A percentile compares a stretch with the other conserved stretches of the same genome.
Evolutionary conservation across 768 basidiomycete genomes (phyloP).

Genomic region (Suillus ampliporus): DNA sequence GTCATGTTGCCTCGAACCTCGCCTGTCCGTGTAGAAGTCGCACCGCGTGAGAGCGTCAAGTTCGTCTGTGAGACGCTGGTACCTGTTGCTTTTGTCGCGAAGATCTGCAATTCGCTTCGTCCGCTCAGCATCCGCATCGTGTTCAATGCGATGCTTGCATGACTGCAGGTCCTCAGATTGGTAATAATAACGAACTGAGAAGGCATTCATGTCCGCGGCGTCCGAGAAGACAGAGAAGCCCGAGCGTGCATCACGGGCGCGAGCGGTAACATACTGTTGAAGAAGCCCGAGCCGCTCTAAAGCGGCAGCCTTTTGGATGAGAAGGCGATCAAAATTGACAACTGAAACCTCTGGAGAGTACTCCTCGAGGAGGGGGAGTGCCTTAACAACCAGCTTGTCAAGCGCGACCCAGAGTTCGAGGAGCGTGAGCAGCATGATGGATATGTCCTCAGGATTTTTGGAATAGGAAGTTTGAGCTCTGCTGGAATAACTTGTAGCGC

Average conservation of each 20-base stretch:
- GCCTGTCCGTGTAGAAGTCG: background rate
- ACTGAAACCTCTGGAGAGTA: conserved; percentile 53
- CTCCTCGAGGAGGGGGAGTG: conserved; percentile 44
- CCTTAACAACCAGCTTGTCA: conserved; percentile 41
- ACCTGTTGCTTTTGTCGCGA: conserved; percentile 15
- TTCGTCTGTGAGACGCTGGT: conserved; percentile 13
- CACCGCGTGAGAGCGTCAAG: background rate
- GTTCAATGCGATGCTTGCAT: conserved; percentile 36
- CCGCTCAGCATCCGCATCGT: conserved; percentile 25
- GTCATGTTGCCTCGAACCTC: background rate
- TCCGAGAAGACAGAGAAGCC: conserved; percentile 42
- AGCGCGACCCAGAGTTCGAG: conserved; percentile 56
- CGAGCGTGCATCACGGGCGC: conserved; percentile 24
- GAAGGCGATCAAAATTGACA: conserved; percentile 44
- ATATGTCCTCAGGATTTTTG: conserved; percentile 42
- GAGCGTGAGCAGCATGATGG: conserved; percentile 49
- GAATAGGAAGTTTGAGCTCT: conserved; percentile 34
- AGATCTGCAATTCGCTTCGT: conserved; percentile 35
- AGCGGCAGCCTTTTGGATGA: conserved; percentile 40
- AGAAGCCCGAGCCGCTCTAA: conserved; percentile 36
- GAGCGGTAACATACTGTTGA: conserved; percentile 36
- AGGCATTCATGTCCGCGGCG: conserved; percentile 20
- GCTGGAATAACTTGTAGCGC: conserved; percentile 31
- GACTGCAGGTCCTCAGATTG: conserved; percentile 21
- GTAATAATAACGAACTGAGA: conserved; percentile 42